Evolutionary conservation across 176 grass and related monocot species (phyloP).

Genomic region (Zoysia japonica): DNA sequence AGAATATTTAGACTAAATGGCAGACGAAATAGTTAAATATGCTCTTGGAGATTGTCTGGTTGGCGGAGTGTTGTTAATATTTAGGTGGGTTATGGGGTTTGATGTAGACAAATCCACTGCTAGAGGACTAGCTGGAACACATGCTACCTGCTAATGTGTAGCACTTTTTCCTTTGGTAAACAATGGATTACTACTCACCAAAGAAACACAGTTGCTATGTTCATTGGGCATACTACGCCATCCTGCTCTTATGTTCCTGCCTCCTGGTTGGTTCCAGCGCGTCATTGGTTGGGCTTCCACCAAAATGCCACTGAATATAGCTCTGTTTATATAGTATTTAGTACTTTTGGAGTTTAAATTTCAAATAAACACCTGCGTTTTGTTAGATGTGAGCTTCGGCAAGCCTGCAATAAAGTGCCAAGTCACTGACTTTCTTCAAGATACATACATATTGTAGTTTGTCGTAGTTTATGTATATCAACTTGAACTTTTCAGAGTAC

Average conservation of each 20-base stretch:
- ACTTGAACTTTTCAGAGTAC: constrained; percentile 1
- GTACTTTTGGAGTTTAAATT: constrained; percentile 4
- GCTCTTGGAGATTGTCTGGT: not conserved
- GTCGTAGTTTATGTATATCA: not conserved
- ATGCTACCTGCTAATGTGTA: constrained; percentile 12
- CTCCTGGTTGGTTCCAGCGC: not conserved
- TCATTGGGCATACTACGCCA: not conserved
- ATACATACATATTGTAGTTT: not conserved
- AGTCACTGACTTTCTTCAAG: not conserved
- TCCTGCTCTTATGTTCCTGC: constrained; percentile 20
- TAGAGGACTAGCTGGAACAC: constrained; percentile 21
- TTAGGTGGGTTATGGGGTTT: not conserved
- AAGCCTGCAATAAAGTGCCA: not conserved
- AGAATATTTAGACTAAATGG: constrained; percentile 7
- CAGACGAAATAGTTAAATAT: not conserved
- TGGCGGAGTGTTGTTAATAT: not conserved
- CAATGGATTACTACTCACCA: not conserved
- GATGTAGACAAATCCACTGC: not conserved
- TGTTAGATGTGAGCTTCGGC: not conserved
- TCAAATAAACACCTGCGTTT: not conserved
- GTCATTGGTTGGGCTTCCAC: constrained; percentile 21
- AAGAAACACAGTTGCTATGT: not conserved
- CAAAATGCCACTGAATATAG: not conserved
- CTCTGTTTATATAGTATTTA: not conserved
- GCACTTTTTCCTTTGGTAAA: constrained; percentile 23